These are phyloP conservation scores for Gynandropsis gynandra DNA, from an alignment of 345 rosid species.

Conservation along the genomic window DNA sequence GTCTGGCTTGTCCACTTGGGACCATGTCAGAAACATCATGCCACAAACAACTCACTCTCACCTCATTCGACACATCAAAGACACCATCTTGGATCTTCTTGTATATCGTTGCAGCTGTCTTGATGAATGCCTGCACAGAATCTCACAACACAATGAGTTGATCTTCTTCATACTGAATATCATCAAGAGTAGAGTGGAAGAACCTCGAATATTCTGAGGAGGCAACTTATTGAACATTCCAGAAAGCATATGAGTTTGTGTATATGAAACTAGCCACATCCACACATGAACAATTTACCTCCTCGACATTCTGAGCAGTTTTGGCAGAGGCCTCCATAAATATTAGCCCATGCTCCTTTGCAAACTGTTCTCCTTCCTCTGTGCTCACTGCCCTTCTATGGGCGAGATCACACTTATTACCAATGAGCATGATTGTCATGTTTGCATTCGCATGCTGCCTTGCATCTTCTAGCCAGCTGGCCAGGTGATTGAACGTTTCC, in stretches of 20 bases:
- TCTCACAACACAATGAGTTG: slow-evolving; percentile 8
- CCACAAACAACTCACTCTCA: slow-evolving; percentile 14
- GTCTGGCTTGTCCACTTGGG: no score
- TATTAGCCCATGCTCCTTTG: slow-evolving; percentile 90
- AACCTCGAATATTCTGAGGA: neutral
- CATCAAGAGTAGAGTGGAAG: neutral
- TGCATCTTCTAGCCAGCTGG: slow-evolving; percentile 96
- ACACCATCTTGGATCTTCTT: slow-evolving; percentile 97
- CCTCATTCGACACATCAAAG: slow-evolving; percentile 95
- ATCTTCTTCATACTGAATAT: neutral
- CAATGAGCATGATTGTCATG: slow-evolving; percentile 94
- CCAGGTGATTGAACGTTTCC: slow-evolving; percentile 91
- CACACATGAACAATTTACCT: slow-evolving; percentile 34
- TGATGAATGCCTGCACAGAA: slow-evolving; percentile 69
- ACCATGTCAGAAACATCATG: no score
- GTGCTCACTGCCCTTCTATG: slow-evolving; percentile 93
- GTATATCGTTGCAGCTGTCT: slow-evolving; percentile 92
- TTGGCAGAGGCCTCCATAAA: slow-evolving; percentile 99
- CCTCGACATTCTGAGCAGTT: slow-evolving; percentile 96
- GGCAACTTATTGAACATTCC: neutral
- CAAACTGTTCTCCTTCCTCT: slow-evolving; percentile 95
- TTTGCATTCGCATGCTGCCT: slow-evolving; percentile 98
- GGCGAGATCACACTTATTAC: slow-evolving; percentile 91
- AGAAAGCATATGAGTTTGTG: neutral
- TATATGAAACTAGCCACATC: neutral